phyloP scores from a whole-genome alignment of 257 asterid species.

The Cruciata laevipes region DNA sequence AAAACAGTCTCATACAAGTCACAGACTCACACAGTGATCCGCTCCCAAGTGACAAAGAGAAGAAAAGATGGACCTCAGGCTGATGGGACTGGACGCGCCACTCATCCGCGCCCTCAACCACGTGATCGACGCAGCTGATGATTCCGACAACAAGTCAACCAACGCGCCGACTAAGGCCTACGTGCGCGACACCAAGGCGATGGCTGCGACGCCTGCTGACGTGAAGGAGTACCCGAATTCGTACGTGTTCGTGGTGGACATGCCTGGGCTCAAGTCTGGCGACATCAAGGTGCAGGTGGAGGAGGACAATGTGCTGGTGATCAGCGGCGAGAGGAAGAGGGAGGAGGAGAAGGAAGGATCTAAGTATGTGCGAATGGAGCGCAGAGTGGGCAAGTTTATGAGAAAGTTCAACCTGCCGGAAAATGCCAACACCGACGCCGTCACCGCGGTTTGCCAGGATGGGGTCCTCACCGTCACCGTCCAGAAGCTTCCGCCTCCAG shows the following conservation, averaged over 20 bases:
- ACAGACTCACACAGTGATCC: neutral
- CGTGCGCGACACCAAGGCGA: conserved; percentile 23
- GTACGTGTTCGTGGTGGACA: conserved; percentile 15
- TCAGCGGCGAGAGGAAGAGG: conserved; percentile 40
- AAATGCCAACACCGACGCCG: conserved; percentile 51
- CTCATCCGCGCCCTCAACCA: conserved; percentile 21
- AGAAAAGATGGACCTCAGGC: conserved; percentile 46
- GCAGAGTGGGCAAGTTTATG: conserved; percentile 65
- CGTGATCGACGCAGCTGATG: conserved; percentile 15
- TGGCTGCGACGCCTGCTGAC: conserved; percentile 24
- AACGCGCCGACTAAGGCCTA: conserved; percentile 18
- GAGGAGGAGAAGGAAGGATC: conserved; percentile 40
- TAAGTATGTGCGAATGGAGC: conserved; percentile 66
- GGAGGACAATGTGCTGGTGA: conserved; percentile 28
- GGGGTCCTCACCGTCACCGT: conserved; percentile 72
- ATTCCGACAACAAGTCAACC: conserved; percentile 12
- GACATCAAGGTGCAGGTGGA: conserved; percentile 24
- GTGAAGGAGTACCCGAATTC: conserved; percentile 19
- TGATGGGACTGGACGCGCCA: conserved; percentile 43
- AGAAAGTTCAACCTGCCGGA: conserved; percentile 74
- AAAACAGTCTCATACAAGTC: neutral
- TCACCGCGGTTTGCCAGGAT: conserved; percentile 64
- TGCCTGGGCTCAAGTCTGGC: conserved; percentile 28
- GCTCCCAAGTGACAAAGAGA: too few species aligned
- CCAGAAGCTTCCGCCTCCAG: conserved; percentile 74